Base-by-base conservation (phyloP, 1,284 basidiomycete genomes). In the Malassezia restricta region DNA sequence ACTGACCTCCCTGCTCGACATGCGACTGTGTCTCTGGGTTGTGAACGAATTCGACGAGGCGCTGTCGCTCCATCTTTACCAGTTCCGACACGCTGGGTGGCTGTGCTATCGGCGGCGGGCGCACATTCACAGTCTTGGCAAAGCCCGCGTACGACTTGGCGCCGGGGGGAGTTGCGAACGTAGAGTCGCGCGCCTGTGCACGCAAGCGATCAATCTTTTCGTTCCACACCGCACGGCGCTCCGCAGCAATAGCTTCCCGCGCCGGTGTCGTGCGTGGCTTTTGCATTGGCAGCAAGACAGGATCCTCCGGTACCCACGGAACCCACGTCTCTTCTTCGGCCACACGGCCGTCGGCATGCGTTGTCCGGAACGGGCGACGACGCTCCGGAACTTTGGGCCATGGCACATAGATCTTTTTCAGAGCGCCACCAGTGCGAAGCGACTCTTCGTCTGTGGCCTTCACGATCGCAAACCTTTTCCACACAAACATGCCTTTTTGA, bases 401-500 rank as follows among this genome's bases (percentile, higher is more conserved):
- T 2, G 68, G 68, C 5, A 72, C 65, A 40, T 72, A 58, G 33
- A 72, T 53, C 38, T 61, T 62, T 43, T 65, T 56, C 8, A 61
- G 53, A 5, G 56, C 38, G 11, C 58, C 51, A 37, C 64, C 64
- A 3, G 59, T 51, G 42, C 62, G 56, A 5, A 42, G 15, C 4
- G 58, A 33, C 46, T 61, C 61, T n/a, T 63, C 57, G 14, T 60
- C 57, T 6, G 51, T 49, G 3, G 48, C 54, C 38, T 61, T 62
- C 46, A 70, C 53, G 39, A 68, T 64, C 3, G 68, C 70, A 35
- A 52, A 68, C 9, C 70, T 63, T 47, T 68, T 64, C 70, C 70
- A 72, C 15, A 53, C 27, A 39, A 59, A 71, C 57, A 63, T 63
- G 47, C 59, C 61, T 43, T 52, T 58, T 29, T 54, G 54, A 40